Evolutionary conservation across 352 stramenopile species (phyloP).

Genomic region (Globisporangium nagaii): DNA sequence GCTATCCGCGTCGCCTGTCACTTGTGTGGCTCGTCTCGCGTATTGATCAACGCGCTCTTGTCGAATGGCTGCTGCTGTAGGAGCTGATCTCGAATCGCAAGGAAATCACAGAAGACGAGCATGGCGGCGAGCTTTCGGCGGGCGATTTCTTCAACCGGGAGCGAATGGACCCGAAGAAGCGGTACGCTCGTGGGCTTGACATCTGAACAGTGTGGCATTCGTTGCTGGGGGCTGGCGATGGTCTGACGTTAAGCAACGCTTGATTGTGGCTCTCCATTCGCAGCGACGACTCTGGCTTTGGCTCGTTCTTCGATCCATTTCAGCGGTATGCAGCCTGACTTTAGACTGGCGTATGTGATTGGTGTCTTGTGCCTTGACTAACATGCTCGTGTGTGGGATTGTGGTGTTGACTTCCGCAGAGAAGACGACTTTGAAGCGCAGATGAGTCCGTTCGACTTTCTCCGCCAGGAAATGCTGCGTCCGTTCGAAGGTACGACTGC

Average conservation of each 20-base stretch:
- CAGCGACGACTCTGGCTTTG: slow-evolving; percentile 25
- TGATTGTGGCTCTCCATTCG: too few relatives aligned
- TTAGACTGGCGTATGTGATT: too few relatives aligned
- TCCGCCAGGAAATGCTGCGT: slow-evolving; percentile 75
- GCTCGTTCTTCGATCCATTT: slow-evolving; percentile 40
- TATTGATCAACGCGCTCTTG: not conserved
- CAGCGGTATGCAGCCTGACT: too few relatives aligned
- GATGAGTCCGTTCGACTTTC: slow-evolving; percentile 78
- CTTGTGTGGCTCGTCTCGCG: too few relatives aligned
- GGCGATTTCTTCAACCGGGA: slow-evolving; percentile 73
- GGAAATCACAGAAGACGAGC: slow-evolving; percentile 71
- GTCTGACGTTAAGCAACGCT: too few relatives aligned
- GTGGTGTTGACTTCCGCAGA: slow-evolving; percentile 18
- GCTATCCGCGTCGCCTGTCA: too few relatives aligned
- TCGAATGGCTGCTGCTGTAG: slow-evolving; percentile 8
- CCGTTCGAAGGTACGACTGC: slow-evolving; percentile 54
- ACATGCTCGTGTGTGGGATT: too few relatives aligned
- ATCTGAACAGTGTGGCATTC: too few relatives aligned
- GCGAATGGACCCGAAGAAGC: slow-evolving; percentile 48
- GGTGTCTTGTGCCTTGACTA: too few relatives aligned
- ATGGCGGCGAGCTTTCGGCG: slow-evolving; percentile 32
- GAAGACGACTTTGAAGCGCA: slow-evolving; percentile 71
- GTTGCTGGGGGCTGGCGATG: too few relatives aligned
- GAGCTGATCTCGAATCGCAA: slow-evolving; percentile 76
- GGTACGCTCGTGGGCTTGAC: too few relatives aligned